Percentiles rank a stretch among this genome's conserved stretches.
phyloP scores from a whole-genome alignment of 1,284 basidiomycete genomes.

The Phellopilus nigrolimitatus region DNA sequence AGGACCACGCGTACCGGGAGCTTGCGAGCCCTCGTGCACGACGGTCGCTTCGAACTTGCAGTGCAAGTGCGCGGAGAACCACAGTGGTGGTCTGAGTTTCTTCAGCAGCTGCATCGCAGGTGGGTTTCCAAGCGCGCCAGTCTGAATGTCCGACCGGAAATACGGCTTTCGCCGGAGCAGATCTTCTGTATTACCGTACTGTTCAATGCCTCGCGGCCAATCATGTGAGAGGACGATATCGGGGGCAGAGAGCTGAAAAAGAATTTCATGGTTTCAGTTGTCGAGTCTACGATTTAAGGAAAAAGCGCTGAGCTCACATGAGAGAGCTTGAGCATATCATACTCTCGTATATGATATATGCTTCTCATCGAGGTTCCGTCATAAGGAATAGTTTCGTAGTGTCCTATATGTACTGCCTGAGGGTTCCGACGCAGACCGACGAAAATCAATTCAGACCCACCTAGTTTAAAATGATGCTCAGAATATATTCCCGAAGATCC shows the following conservation, averaged over 20 bases:
- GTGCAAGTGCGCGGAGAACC: conserved; percentile 96
- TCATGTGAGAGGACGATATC: conserved; percentile 92
- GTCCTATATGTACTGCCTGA: conserved; percentile 40
- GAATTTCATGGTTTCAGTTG: conserved; percentile 10
- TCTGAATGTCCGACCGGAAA: conserved; percentile 71
- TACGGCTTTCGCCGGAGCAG: conserved; percentile 81
- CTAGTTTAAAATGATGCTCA: conserved; percentile 68
- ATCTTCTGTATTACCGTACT: conserved; percentile 65
- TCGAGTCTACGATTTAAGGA: conserved; percentile 10
- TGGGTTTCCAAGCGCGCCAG: conserved; percentile 81
- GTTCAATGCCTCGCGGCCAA: conserved; percentile 89
- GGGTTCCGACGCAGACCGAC: too few species aligned
- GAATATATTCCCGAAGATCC: conserved; percentile 96
- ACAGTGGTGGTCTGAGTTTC: conserved; percentile 79
- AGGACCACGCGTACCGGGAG: conserved; percentile 10
- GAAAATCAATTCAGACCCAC: conserved; percentile 38
- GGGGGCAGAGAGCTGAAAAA: conserved; percentile 51
- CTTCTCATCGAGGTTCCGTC: conserved; percentile 70
- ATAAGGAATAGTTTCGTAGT: conserved; percentile 69
- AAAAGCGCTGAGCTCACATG: conserved; percentile 48
- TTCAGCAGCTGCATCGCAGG: conserved; percentile 79
- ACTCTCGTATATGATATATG: conserved; percentile 90
- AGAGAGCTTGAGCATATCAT: conserved; percentile 75
- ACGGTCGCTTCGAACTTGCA: conserved; percentile 75
- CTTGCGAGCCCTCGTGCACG: conserved; percentile 37